Base-by-base conservation (phyloP, 1,284 basidiomycete genomes). In the Pisolithus thermaeus region DNA sequence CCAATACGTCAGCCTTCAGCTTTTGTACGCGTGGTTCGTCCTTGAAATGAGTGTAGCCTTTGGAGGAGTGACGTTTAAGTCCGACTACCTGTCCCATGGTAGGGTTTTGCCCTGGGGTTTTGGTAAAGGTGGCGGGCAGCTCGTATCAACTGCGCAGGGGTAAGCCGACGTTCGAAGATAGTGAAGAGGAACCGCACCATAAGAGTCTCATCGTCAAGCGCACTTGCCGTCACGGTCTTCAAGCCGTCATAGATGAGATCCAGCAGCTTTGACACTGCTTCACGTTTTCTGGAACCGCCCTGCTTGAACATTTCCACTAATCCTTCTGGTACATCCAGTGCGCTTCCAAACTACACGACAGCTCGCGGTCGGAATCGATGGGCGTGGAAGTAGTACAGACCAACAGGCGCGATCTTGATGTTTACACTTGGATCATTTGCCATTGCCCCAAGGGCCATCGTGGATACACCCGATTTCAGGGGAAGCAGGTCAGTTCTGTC, bases 371-470 rank as follows among this genome's bases (percentile, higher is more conserved):
- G 86, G 75, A 97, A 98, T 56, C 88, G 85, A 70, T 97, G 90
- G 0, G 95, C 84, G 70, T 97, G 94, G 71, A 98, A 98, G 67
- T 98, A 98, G 8, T 90, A 92, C 36, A 98, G 74, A 12, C 95
- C 95, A 56, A 96, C 93, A 23, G 95, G 95, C 7, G 97, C 91
- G 55, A 97, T 91, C 68, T 91, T 91, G 61, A 97, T 92, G 59
- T 84, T 83, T 47, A 93, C 76, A 48, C 75, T 80, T 16, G 92
- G 85, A 67, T 97, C 83, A 56, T 89, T 87, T 3, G 91, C 90
- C 90, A 97, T 95, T 1, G 95, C 94, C 35, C 95, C 95, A 4
- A 98, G 79, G n/a, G 95, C 93, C 94, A 98, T 97, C 59, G 97
- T 81, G 1, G 93, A 90, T 44, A 98, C 93, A 6, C 95, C 95